Conservation (phyloP, 78 protist species). For the Dictyostelium intermedium region DNA sequence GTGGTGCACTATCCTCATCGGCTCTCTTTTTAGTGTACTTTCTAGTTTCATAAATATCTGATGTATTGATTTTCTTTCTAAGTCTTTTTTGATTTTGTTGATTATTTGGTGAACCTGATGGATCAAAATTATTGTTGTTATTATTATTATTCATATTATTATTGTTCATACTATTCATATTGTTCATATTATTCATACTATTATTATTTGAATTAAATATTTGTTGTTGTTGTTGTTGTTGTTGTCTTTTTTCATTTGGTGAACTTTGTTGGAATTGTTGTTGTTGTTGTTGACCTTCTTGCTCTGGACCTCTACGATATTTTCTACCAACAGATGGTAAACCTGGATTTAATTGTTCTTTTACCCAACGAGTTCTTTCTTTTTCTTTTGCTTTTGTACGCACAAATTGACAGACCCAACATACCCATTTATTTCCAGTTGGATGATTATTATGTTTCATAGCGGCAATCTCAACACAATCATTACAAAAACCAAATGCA, state of each 20-base stretch:
- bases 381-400: slow-evolving; percentile 31
- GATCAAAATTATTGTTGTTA: neutral
- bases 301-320: neutral
- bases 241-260: neutral
- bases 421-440: slow-evolving; percentile 19
- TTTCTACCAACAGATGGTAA: neutral
- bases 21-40: slow-evolving; percentile 3
- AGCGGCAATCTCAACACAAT: slow-evolving; percentile 17
- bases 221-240: neutral
- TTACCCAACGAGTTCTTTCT: slow-evolving; percentile 73
- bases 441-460: slow-evolving; percentile 37
- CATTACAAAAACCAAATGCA: slow-evolving; percentile 60
- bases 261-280: neutral
- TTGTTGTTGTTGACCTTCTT: neutral
- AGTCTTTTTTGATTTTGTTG: neutral
- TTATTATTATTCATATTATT: neutral
- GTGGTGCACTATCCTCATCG: neutral
- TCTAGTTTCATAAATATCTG: neutral
- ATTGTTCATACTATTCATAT: neutral
- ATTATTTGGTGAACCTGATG: neutral
- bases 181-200: neutral
- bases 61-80: slow-evolving; percentile 17
- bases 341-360: neutral
- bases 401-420: slow-evolving; percentile 47
- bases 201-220: neutral